phyloP scores from a whole-genome alignment of 2,329 filamentous ascomycete genomes.

The Penicillium janthinellum region DNA sequence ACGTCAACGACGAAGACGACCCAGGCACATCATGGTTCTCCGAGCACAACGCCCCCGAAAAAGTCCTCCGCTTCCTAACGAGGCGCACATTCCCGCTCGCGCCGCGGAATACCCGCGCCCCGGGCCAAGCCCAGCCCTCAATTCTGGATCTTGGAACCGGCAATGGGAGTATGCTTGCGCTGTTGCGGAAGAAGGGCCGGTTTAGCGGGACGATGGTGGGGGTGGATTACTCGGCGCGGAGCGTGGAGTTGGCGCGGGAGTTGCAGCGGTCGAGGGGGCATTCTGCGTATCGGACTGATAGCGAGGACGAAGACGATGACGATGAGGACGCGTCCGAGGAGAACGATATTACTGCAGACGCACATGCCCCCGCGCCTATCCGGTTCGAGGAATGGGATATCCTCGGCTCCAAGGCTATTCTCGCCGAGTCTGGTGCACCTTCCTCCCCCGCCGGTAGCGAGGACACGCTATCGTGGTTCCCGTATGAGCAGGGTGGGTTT shows the following conservation, averaged over 20 bases:
- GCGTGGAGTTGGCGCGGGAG: conserved; percentile 70
- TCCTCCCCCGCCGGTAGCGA: neutral
- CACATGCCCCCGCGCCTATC: conserved; percentile 32
- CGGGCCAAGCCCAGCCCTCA: conserved; percentile 24
- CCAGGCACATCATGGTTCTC: conserved; percentile 95
- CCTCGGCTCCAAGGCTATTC: conserved; percentile 45
- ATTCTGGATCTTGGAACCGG: conserved; percentile 91
- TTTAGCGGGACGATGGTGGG: conserved; percentile 76
- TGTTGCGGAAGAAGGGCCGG: conserved; percentile 65
- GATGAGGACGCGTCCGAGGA: conserved; percentile 33
- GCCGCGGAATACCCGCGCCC: conserved; percentile 38
- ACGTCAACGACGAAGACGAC: conserved; percentile 68
- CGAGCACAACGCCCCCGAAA: conserved; percentile 83
- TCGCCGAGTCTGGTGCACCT: conserved; percentile 38
- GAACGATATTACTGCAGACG: neutral
- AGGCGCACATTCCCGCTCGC: conserved; percentile 50
- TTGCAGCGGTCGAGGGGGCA: conserved; percentile 53
- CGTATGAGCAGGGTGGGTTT: conserved; percentile 59
- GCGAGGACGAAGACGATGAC: conserved; percentile 47
- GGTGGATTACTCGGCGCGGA: conserved; percentile 80
- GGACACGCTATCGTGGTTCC: conserved; percentile 41
- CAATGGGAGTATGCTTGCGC: conserved; percentile 88
- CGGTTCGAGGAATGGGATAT: conserved; percentile 67
- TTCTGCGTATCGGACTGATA: conserved; percentile 37
- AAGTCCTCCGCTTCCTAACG: conserved; percentile 70